phyloP scores from a whole-genome alignment of 495 filamentous ascomycete genomes.

The Penicillium chermesinum region DNA sequence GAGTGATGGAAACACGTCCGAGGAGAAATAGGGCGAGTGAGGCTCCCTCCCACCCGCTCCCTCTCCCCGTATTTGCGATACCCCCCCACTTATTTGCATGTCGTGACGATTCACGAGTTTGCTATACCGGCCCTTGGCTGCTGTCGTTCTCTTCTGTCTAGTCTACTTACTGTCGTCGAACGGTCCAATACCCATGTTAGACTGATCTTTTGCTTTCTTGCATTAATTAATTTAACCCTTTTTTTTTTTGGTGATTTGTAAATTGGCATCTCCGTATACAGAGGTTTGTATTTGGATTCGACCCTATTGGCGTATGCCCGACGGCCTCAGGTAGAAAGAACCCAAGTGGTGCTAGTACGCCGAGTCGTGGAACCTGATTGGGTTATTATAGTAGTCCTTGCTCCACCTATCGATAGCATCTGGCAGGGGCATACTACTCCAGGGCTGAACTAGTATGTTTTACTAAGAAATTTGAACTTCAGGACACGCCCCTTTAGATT shows the following conservation, averaged over 20 bases:
- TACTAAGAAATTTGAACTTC: no score
- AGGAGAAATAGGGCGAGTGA: constrained; percentile 16
- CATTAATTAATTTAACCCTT: not conserved
- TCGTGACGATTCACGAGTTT: not conserved
- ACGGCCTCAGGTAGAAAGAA: no score
- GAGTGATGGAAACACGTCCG: constrained; percentile 29
- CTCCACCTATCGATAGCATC: no score
- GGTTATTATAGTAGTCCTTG: no score
- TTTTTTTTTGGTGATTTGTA: not conserved
- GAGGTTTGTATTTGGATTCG: no score
- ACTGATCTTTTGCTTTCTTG: not conserved
- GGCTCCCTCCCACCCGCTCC: not conserved
- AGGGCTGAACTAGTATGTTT: no score
- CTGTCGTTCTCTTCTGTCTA: not conserved
- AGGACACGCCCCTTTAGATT: no score
- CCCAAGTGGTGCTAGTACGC: no score
- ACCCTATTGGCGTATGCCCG: no score
- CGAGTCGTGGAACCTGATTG: no score
- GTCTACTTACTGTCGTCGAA: not conserved
- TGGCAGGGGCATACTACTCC: no score
- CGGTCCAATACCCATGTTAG: not conserved
- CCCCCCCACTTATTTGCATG: not conserved
- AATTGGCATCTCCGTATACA: no score
- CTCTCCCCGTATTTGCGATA: not conserved
- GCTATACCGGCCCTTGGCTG: not conserved